Conservation (phyloP, 805 yeast genomes). For the Suhomyces kilbournensis region DNA sequence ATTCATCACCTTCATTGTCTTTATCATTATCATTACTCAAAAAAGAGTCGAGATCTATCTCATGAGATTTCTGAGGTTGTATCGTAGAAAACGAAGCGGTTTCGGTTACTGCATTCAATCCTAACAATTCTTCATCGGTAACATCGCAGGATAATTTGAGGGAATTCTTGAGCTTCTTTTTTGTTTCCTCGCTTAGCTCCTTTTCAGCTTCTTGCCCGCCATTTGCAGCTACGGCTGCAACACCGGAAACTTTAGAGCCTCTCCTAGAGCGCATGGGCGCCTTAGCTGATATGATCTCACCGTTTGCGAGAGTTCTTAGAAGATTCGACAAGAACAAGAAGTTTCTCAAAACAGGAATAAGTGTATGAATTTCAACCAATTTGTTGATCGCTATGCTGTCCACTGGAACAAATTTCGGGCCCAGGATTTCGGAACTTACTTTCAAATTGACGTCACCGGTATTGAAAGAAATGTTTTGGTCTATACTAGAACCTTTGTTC, state of each 20-base stretch:
- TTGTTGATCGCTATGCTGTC: slow-evolving; percentile 19
- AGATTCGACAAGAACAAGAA: slow-evolving; percentile 26
- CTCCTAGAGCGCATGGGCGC: slow-evolving; percentile 1
- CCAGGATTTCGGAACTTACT: slow-evolving; percentile 5
- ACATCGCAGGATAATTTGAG: slow-evolving; percentile 35
- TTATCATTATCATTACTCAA: slow-evolving; percentile 11
- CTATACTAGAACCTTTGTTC: slow-evolving; percentile 6
- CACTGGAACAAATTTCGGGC: slow-evolving; percentile 22
- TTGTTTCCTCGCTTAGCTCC: slow-evolving; percentile 20
- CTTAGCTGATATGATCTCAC: background rate
- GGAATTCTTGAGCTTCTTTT: slow-evolving; percentile 31
- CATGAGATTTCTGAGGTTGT: slow-evolving; percentile 13
- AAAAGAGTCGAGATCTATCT: slow-evolving; percentile 23
- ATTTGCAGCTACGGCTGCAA: background rate
- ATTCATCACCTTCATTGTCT: background rate
- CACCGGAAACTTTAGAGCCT: slow-evolving; percentile 4
- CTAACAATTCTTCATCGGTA: slow-evolving; percentile 38
- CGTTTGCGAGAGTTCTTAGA: slow-evolving; percentile 3
- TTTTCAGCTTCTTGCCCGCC: slow-evolving; percentile 4
- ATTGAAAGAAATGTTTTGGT: background rate
- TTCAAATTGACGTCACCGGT: background rate
- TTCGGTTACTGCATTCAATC: slow-evolving; percentile 30
- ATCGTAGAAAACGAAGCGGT: slow-evolving; percentile 17
- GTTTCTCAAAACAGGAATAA: slow-evolving; percentile 32
- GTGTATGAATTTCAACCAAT: slow-evolving; percentile 21